Evolutionary conservation across 768 basidiomycete species (phyloP), one percentile per base, ranked within the genome.

Genomic region (Pleurotus tuoliensis): DNA sequence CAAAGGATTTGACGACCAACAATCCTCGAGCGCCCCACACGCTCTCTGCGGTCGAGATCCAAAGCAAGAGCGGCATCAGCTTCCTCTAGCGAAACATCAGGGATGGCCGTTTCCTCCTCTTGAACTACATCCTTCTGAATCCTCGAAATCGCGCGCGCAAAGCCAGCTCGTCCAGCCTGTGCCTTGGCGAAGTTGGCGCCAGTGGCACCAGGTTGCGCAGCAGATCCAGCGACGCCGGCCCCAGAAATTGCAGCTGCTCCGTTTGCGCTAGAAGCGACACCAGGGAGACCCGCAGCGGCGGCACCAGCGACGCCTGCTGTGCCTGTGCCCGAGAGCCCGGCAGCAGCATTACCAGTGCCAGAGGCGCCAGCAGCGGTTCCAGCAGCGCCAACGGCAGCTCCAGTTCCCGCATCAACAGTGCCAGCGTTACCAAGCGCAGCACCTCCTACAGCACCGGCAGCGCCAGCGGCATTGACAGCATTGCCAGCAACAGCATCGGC

Each of bases 1-100:
- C 41, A 44, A 44, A 44, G n/a, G 20, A 22, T 22, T 22, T 22
- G 20, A 11, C 41, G 41, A 22, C 51, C 38, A 2, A 41, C 15
- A 20, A 53, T 53, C 20, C 51, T 39, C 16, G 51, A 53, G 9
- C 51, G 15, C 39, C 15, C 41, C 34, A 53, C 51, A 7, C 51
- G 34, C 51, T 53, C 38, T n/a, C 51, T 16, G 13, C 51, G 15
- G 9, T 53, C 51, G 18, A 53, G 41, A 53, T 53, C 51, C 51
- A 41, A 11, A 11, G 51, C 51, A n/a, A 53, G 24, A 20, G 51
- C 51, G 3, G 22, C 38, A 3, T 53, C 51, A 41, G 51, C 51
- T 25, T 53, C 51, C 51, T 53, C 39, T n/a, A 53, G 39, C 15
- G 51, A 40, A n/a, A 41, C 41, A 22, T 44, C 20, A 13, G 20